Percentiles rank a stretch among this genome's conserved stretches.
These are phyloP conservation scores for Dactylellina cionopaga DNA, from an alignment of 2,329 filamentous ascomycete species.

Conservation along the genomic window DNA sequence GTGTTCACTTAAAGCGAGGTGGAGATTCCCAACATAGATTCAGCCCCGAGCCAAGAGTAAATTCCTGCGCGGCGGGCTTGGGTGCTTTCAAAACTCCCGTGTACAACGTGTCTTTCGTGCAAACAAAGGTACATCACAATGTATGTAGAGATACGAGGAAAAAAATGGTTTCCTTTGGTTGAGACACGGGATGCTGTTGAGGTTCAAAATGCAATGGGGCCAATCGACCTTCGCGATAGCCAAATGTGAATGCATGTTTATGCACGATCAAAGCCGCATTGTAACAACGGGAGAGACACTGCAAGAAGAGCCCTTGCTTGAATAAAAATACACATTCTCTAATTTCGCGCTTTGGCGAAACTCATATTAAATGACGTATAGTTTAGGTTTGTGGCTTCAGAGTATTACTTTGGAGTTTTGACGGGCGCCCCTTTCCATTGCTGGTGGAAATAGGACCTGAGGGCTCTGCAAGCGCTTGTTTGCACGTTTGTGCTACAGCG, in stretches of 20 bases:
- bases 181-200: slow-evolving; percentile 29
- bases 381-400: slow-evolving; percentile 12
- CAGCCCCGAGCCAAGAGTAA: slow-evolving; percentile 30
- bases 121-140: no score
- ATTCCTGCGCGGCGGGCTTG: not conserved
- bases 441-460: not conserved
- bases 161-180: not conserved
- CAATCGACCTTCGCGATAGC: slow-evolving; percentile 6
- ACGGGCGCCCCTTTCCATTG: slow-evolving; percentile 15
- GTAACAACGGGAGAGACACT: slow-evolving; percentile 7
- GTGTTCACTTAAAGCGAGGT: not conserved
- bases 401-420: not conserved
- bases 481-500: no score
- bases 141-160: no score
- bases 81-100: slow-evolving; percentile 5
- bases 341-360: slow-evolving; percentile 37
- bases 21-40: slow-evolving; percentile 34
- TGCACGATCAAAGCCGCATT: slow-evolving; percentile 33
- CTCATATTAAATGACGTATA: slow-evolving; percentile 50
- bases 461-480: not conserved
- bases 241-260: slow-evolving; percentile 17
- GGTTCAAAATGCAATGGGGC: slow-evolving; percentile 5
- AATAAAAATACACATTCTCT: slow-evolving; percentile 15
- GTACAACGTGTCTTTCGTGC: no score
- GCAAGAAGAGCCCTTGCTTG: slow-evolving; percentile 22